Conservation (phyloP, 352 stramenopile genomes). For the Phytopythium aichiense region DNA sequence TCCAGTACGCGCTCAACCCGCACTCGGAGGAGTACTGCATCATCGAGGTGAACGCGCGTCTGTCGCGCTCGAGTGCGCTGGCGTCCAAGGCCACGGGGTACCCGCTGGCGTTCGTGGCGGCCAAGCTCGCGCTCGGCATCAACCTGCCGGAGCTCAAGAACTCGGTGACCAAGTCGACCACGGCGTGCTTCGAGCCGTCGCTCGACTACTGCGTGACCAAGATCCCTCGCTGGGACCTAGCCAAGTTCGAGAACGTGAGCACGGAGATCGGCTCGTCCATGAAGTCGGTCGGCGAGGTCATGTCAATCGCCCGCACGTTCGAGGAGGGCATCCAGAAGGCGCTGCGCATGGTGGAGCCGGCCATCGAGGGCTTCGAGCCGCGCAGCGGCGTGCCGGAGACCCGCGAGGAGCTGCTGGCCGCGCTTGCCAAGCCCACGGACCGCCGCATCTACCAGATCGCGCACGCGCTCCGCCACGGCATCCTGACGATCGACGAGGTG, state of each 20-base stretch:
- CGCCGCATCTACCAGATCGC: conserved; percentile 89
- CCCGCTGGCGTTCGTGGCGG: conserved; percentile 93
- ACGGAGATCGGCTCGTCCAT: conserved; percentile 93
- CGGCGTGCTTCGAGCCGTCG: conserved; percentile 93
- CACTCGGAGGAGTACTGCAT: conserved; percentile 88
- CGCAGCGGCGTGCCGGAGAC: conserved; percentile 70
- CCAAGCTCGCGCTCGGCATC: conserved; percentile 93
- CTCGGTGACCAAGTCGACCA: conserved; percentile 89
- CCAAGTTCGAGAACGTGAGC: conserved; percentile 93
- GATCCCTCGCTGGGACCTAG: conserved; percentile 95
- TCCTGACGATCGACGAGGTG: conserved; percentile 81
- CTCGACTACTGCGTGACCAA: conserved; percentile 97
- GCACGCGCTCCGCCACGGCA: conserved; percentile 78
- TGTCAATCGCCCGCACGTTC: conserved; percentile 95
- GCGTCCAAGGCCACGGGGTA: conserved; percentile 95
- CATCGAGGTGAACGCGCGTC: conserved; percentile 93
- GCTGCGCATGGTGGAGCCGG: conserved; percentile 90
- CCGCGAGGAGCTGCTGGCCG: conserved; percentile 65
- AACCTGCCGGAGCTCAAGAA: conserved; percentile 88
- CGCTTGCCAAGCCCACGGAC: conserved; percentile 92
- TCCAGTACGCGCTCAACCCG: conserved; percentile 93
- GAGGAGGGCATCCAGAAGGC: conserved; percentile 98
- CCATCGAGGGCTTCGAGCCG: conserved; percentile 82
- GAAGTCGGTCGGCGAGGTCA: conserved; percentile 96
- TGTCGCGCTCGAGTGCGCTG: conserved; percentile 91